These are phyloP conservation scores for Kurtzmaniella natalensis DNA, from an alignment of 1,139 yeast genomes.

Conservation along the genomic window DNA sequence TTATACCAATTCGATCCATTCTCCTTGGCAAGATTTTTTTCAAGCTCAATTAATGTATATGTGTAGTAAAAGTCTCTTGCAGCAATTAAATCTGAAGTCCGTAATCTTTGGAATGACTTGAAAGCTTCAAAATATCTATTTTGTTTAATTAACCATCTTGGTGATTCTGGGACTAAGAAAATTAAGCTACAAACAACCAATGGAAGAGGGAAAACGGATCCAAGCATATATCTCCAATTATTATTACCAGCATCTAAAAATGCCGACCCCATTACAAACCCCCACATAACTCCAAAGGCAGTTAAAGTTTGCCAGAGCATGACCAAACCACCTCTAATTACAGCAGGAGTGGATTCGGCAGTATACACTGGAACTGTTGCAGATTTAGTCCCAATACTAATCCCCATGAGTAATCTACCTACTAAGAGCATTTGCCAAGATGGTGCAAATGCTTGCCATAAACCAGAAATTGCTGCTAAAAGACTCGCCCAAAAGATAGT, in stretches of 20 bases:
- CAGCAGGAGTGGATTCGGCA: constrained; percentile 20
- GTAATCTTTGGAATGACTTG: constrained; percentile 4
- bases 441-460: constrained; percentile 20
- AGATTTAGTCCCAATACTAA: constrained; percentile 63
- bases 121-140: constrained; percentile 20
- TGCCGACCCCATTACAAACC: constrained; percentile 18
- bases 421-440: constrained; percentile 17
- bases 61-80: constrained; percentile 6
- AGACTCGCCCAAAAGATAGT: constrained; percentile 19
- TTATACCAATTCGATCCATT: constrained; percentile 1
- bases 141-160: constrained; percentile 29
- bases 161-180: constrained; percentile 23
- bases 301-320: constrained; percentile 23
- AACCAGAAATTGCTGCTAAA: constrained; percentile 16
- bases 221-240: constrained; percentile 22
- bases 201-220: constrained; percentile 17
- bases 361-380: constrained; percentile 80
- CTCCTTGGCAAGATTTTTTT: background rate
- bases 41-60: constrained; percentile 4
- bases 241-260: constrained; percentile 15
- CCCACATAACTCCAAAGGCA: constrained; percentile 23
- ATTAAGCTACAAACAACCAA: constrained; percentile 13
- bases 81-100: constrained; percentile 4
- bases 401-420: constrained; percentile 19
- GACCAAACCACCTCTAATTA: constrained; percentile 19